Evolutionary conservation across 2,329 filamentous ascomycete species (phyloP).

Genomic region (Pseudogymnoascus sp.): DNA sequence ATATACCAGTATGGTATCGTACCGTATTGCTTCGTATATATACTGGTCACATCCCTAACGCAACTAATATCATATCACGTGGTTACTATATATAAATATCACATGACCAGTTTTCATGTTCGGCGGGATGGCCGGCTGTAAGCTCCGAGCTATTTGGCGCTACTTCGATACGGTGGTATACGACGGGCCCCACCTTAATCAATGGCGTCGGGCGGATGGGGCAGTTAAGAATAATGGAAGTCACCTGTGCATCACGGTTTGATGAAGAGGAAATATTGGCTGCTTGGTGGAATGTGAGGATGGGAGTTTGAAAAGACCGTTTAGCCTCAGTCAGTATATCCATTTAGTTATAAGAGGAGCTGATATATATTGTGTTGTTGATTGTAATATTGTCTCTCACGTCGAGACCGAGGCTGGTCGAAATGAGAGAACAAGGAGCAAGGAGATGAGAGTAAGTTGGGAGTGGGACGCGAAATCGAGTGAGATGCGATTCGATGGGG

Average conservation of each 20-base stretch:
- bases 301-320: background rate
- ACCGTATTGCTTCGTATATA: no score
- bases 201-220: background rate
- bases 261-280: background rate
- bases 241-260: background rate
- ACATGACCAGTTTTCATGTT: background rate
- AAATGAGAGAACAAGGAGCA: background rate
- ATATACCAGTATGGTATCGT: no score
- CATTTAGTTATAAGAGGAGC: background rate
- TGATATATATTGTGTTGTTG: background rate
- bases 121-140: background rate
- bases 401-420: background rate
- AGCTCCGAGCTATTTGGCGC: background rate
- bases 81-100: background rate
- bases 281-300: background rate
- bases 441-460: background rate
- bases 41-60: no score
- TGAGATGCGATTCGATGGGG: background rate
- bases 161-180: background rate
- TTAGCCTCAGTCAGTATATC: background rate
- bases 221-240: background rate
- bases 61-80: background rate
- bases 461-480: background rate
- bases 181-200: background rate
- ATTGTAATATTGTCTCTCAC: background rate